A percentile compares a stretch with the other conserved stretches of the same genome.
These are phyloP conservation scores for Microascus cirrosus DNA, from an alignment of 2,329 filamentous ascomycete genomes.

Conservation along the genomic window DNA sequence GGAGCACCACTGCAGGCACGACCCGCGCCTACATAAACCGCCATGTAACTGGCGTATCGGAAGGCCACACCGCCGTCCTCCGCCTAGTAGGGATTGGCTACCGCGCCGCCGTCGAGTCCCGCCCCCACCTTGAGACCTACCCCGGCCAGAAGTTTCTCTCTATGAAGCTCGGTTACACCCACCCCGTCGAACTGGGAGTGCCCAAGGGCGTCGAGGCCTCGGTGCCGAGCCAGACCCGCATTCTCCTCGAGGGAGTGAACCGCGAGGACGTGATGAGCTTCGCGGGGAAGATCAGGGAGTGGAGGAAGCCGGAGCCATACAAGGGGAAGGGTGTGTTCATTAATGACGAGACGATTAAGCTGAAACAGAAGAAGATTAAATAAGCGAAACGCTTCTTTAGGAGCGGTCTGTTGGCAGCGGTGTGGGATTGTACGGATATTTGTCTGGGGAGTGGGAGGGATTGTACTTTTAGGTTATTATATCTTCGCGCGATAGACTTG, in stretches of 20 bases:
- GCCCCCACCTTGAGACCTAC: conserved; percentile 62
- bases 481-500: not conserved
- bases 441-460: not conserved
- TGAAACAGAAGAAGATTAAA: conserved; percentile 98
- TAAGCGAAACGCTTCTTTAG: conserved; percentile 26
- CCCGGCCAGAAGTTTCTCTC: conserved; percentile 81
- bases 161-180: conserved; percentile 92
- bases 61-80: conserved; percentile 89
- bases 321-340: conserved; percentile 99
- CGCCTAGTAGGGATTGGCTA: conserved; percentile 93
- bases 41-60: conserved; percentile 85
- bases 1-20: conserved; percentile 50
- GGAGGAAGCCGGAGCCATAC: conserved; percentile 91
- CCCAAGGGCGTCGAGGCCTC: conserved; percentile 76
- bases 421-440: not conserved
- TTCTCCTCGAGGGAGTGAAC: conserved; percentile 79
- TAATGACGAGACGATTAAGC: conserved; percentile 91
- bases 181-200: conserved; percentile 83
- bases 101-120: conserved; percentile 68
- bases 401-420: too few species aligned
- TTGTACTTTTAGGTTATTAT: not conserved
- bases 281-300: conserved; percentile 76
- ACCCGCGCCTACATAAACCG: conserved; percentile 83
- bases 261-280: conserved; percentile 84
- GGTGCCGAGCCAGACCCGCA: conserved; percentile 80